These are phyloP conservation scores for Nakataea oryzae DNA, from an alignment of 2,329 filamentous ascomycete species.

Conservation along the genomic window DNA sequence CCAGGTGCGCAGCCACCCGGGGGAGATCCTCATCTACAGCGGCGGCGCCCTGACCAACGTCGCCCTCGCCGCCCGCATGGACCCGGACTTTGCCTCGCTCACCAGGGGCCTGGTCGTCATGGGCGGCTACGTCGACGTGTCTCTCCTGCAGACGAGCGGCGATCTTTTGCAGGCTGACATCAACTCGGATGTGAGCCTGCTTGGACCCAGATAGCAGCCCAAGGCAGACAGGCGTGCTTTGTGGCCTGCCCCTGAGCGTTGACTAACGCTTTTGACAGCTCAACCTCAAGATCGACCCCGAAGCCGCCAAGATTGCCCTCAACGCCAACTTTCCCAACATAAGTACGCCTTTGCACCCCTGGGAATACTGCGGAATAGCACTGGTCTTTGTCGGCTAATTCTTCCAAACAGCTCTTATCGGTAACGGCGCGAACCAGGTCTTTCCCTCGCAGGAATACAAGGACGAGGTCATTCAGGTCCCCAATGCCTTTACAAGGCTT, in stretches of 20 bases:
- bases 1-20: slow-evolving; percentile 35
- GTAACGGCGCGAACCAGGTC: slow-evolving; percentile 37
- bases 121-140: slow-evolving; percentile 37
- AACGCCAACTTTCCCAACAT: slow-evolving; percentile 35
- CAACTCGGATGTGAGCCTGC: slow-evolving; percentile 15
- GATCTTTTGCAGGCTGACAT: slow-evolving; percentile 13
- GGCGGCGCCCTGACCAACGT: slow-evolving; percentile 7
- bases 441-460: slow-evolving; percentile 23
- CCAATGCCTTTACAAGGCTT: slow-evolving; percentile 10
- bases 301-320: slow-evolving; percentile 36
- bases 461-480: slow-evolving; percentile 10
- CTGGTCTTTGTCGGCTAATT: neutral
- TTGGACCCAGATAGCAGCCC: too few species aligned
- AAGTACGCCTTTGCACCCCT: slow-evolving; percentile 5
- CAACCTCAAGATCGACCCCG: slow-evolving; percentile 40
- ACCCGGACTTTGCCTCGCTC: slow-evolving; percentile 31
- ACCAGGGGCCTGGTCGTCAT: slow-evolving; percentile 37
- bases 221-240: too few species aligned
- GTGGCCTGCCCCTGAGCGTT: too few species aligned
- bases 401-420: slow-evolving; percentile 20
- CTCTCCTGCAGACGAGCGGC: slow-evolving; percentile 18
- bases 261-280: slow-evolving; percentile 21
- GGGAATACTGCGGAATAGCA: too few species aligned
- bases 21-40: slow-evolving; percentile 35
- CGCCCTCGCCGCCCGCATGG: slow-evolving; percentile 18